A percentile compares a stretch with the other conserved stretches of the same genome.
Conservation (phyloP, 805 yeast genomes). For the Suhomyces sp. region DNA sequence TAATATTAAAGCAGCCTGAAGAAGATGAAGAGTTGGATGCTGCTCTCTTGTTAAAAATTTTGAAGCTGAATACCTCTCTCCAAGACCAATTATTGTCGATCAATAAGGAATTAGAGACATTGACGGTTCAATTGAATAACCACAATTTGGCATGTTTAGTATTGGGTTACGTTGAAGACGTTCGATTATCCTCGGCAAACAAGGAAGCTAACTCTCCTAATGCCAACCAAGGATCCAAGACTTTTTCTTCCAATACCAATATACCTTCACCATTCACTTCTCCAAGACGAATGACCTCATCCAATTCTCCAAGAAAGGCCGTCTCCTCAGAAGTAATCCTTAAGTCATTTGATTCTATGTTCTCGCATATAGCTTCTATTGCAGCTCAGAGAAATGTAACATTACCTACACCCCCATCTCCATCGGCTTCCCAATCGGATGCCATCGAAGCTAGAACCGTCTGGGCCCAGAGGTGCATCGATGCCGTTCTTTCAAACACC, state of each 20-base stretch:
- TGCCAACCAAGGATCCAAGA: not conserved
- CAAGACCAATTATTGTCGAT: slow-evolving; percentile 29
- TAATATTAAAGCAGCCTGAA: slow-evolving; percentile 39
- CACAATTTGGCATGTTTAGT: slow-evolving; percentile 47
- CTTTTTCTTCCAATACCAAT: slow-evolving; percentile 1
- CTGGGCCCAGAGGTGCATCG: slow-evolving; percentile 44
- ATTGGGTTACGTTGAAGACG: slow-evolving; percentile 49
- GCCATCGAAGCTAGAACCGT: slow-evolving; percentile 23
- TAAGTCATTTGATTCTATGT: slow-evolving; percentile 42
- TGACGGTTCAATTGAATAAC: slow-evolving; percentile 29
- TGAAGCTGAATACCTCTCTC: slow-evolving; percentile 32
- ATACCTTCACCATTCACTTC: slow-evolving; percentile 10
- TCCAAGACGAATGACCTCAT: slow-evolving; percentile 7
- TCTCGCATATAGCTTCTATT: slow-evolving; percentile 46
- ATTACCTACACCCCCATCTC: slow-evolving; percentile 35
- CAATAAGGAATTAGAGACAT: slow-evolving; percentile 28
- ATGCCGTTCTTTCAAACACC: slow-evolving; percentile 21
- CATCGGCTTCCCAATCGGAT: slow-evolving; percentile 16
- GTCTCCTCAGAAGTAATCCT: slow-evolving; percentile 4
- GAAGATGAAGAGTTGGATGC: slow-evolving; percentile 58
- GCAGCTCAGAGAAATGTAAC: slow-evolving; percentile 44
- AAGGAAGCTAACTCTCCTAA: slow-evolving; percentile 3
- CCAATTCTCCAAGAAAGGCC: slow-evolving; percentile 5
- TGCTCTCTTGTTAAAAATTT: slow-evolving; percentile 27
- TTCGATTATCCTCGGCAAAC: slow-evolving; percentile 22